Evolutionary conservation across 192 early-diverging fungal species (phyloP).

Genomic region (Cetraspora pellucida): DNA sequence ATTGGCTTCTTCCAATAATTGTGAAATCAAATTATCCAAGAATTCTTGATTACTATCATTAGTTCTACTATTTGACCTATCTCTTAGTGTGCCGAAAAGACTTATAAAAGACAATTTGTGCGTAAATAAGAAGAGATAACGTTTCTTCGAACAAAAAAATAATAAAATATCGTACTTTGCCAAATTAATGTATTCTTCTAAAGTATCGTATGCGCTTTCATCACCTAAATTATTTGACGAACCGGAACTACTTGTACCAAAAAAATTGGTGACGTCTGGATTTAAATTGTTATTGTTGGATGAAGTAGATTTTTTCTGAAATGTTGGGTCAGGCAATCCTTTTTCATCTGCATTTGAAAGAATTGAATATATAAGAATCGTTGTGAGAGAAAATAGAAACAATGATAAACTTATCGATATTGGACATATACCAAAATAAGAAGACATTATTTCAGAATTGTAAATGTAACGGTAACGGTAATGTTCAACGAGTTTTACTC

Average conservation of each 20-base stretch:
- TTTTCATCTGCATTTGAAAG: conserved; percentile 5
- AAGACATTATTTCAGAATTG: conserved; percentile 1
- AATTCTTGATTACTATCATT: conserved; percentile 49
- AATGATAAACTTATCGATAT: neutral
- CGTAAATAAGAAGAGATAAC: neutral
- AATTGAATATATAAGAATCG: neutral
- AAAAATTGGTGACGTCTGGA: conserved; percentile 15
- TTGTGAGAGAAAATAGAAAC: neutral
- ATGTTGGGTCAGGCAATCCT: neutral
- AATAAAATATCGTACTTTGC: neutral
- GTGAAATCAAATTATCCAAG: conserved; percentile 58
- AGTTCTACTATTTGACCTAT: conserved; percentile 36
- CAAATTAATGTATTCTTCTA: conserved; percentile 2
- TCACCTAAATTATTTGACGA: neutral
- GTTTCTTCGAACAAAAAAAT: neutral
- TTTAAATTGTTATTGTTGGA: neutral
- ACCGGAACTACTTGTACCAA: neutral
- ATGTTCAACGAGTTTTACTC: no score
- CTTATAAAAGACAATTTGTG: conserved; percentile 14
- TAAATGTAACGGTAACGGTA: no score
- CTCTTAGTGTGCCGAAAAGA: conserved; percentile 49
- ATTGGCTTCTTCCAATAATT: conserved; percentile 57
- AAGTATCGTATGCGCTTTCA: neutral
- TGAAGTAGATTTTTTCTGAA: neutral
- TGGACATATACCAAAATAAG: conserved; percentile 22